Percentiles rank a stretch among this genome's conserved stretches.
phyloP scores from a whole-genome alignment of 139 green algal species.

The Yamagishiella unicocca region DNA sequence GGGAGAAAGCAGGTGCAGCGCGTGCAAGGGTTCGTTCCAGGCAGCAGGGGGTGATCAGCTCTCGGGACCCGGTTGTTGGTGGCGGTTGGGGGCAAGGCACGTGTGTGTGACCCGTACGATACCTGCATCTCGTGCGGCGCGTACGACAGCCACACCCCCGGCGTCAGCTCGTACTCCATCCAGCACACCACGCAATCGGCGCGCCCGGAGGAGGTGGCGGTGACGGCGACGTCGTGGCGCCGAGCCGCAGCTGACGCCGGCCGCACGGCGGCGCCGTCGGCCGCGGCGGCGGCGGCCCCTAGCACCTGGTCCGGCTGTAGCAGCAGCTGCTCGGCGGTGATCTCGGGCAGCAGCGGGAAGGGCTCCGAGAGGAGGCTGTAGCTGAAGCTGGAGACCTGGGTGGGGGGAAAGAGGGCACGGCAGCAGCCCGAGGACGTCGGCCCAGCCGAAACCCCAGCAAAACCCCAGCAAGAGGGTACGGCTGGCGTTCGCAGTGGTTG shows the following conservation, averaged over 20 bases:
- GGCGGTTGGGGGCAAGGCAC: background rate
- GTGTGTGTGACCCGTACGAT: background rate
- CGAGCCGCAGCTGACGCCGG: background rate
- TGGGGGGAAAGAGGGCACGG: background rate
- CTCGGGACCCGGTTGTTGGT: background rate
- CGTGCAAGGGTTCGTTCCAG: too few relatives aligned
- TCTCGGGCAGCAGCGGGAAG: conserved; percentile 31
- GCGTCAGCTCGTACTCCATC: conserved; percentile 56
- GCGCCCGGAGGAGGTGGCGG: background rate
- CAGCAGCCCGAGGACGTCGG: too few relatives aligned
- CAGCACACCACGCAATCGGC: conserved; percentile 54
- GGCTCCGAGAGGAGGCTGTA: conserved; percentile 27
- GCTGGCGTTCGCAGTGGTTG: too few relatives aligned
- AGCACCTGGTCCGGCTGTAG: background rate
- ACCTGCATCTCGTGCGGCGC: conserved; percentile 38
- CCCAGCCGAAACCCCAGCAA: too few relatives aligned
- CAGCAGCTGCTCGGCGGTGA: conserved; percentile 19
- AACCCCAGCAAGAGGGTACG: too few relatives aligned
- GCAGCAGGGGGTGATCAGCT: too few relatives aligned
- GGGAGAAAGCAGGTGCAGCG: background rate
- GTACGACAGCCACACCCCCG: conserved; percentile 46
- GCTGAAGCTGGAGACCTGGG: conserved; percentile 34
- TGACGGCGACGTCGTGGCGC: background rate
- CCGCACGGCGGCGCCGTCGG: background rate
- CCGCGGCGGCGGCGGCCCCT: background rate